These are phyloP conservation scores for Cutaneotrichosporon spelunceum DNA, from an alignment of 1,284 basidiomycete species.

Conservation along the genomic window DNA sequence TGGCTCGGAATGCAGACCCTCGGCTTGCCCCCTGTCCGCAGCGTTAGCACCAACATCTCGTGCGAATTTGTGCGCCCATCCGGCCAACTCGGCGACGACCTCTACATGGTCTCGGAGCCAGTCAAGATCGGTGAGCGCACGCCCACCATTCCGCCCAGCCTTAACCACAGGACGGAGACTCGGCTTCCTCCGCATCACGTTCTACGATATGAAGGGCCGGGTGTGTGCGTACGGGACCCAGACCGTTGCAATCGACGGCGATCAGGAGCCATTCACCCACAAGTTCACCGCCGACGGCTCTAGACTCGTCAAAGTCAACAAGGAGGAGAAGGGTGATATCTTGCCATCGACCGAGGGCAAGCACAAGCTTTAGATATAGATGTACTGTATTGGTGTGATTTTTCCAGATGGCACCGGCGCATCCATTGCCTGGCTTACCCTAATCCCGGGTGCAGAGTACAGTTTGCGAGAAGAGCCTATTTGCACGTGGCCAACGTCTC, in stretches of 20 bases:
- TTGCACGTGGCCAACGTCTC: neutral
- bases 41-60: constrained; percentile 18
- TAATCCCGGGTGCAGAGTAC: neutral
- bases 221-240: constrained; percentile 18
- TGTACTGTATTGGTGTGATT: neutral
- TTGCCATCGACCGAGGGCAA: neutral
- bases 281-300: constrained; percentile 14
- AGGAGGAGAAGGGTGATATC: neutral
- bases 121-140: constrained; percentile 16
- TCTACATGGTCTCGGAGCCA: constrained; percentile 13
- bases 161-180: constrained; percentile 10
- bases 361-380: constrained; percentile 14
- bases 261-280: neutral
- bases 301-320: constrained; percentile 6
- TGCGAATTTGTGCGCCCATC: constrained; percentile 22
- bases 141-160: neutral
- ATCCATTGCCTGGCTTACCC: neutral
- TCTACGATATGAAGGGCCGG: constrained; percentile 15
- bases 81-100: constrained; percentile 14
- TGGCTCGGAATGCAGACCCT: constrained; percentile 20
- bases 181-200: constrained; percentile 18
- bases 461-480: neutral
- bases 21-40: constrained; percentile 9
- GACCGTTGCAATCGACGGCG: constrained; percentile 7
- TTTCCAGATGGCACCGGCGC: neutral